phyloP scores from a whole-genome alignment of 345 rosid genomes.

The Clarkia xantiana region DNA sequence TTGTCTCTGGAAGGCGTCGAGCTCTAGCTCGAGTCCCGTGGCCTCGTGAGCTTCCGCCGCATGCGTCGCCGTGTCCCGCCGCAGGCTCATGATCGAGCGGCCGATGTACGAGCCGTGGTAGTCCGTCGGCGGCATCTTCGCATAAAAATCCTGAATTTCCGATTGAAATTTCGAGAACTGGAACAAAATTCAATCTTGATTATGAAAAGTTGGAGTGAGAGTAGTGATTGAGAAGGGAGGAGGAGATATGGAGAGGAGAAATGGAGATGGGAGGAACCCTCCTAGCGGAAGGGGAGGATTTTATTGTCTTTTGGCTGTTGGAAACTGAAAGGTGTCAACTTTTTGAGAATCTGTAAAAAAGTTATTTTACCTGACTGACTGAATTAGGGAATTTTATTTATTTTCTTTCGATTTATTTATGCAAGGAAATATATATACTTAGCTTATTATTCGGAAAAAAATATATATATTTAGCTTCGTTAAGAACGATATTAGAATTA shows the following conservation, averaged over 20 bases:
- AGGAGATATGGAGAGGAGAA: neutral
- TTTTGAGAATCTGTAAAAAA: neutral
- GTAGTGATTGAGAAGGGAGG: neutral
- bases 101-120: conserved; percentile 32
- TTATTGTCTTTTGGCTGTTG: conserved; percentile 1
- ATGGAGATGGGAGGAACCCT: neutral
- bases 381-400: too few relatives aligned
- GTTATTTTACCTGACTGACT: too few relatives aligned
- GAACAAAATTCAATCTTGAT: neutral
- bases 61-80: conserved; percentile 31
- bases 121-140: conserved; percentile 53
- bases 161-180: neutral
- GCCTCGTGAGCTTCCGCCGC: neutral
- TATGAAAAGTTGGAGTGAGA: neutral
- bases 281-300: neutral
- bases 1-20: conserved; percentile 21
- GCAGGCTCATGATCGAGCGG: conserved; percentile 30
- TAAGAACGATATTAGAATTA: too few relatives aligned
- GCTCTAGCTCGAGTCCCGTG: conserved; percentile 7
- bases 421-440: too few relatives aligned
- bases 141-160: neutral
- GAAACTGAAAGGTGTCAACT: neutral
- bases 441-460: too few relatives aligned
- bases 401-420: too few relatives aligned
- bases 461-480: too few relatives aligned